These are phyloP conservation scores for Suillus luteus DNA, from an alignment of 768 basidiomycete genomes.

Conservation along the genomic window DNA sequence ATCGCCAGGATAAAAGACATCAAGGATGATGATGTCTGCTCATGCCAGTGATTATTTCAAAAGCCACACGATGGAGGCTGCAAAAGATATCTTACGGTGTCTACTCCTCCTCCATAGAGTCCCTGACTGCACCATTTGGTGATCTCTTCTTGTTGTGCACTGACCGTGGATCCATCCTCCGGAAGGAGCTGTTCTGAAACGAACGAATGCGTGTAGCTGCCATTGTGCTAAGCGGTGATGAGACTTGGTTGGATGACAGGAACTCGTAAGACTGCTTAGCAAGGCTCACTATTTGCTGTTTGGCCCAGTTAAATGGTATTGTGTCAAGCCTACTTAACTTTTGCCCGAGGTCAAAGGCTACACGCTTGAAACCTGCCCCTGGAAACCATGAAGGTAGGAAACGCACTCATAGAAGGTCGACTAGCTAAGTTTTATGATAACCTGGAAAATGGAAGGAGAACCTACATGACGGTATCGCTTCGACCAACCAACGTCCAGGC, in stretches of 20 bases:
- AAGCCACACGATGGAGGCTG: not conserved
- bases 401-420: not conserved
- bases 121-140: conserved; percentile 20
- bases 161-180: not conserved
- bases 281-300: conserved; percentile 22
- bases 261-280: too few relatives aligned
- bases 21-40: not conserved
- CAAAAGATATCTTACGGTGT: conserved; percentile 24
- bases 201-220: not conserved
- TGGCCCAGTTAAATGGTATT: conserved; percentile 16
- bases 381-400: conserved; percentile 26
- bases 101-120: conserved; percentile 25
- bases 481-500: conserved; percentile 1
- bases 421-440: not conserved
- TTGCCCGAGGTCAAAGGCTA: conserved; percentile 13
- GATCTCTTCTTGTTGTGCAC: conserved; percentile 15
- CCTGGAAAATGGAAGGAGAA: not conserved
- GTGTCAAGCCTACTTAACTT: conserved; percentile 14
- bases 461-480: not conserved
- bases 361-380: conserved; percentile 22
- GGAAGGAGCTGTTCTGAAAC: conserved; percentile 1
- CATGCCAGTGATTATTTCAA: not conserved
- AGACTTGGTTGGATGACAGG: not conserved
- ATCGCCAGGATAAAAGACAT: conserved; percentile 27
- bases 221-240: not conserved